Evolutionary conservation across 2,329 filamentous ascomycete genomes (phyloP).

Genomic region (Fusarium buharicum): DNA sequence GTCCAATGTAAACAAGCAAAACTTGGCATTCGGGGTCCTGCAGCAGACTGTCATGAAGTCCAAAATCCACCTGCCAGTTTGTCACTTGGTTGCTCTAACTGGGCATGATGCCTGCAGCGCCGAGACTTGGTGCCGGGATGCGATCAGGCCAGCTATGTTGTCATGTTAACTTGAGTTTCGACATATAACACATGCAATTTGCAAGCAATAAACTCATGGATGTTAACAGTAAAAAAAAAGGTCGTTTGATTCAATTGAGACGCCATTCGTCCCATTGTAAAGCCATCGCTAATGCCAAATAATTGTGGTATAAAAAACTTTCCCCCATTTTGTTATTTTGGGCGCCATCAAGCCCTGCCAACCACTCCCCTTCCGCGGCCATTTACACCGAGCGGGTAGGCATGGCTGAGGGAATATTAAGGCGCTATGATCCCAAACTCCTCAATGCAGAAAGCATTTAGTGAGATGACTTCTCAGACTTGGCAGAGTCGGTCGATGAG

Average conservation of each 20-base stretch:
- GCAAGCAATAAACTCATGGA: background rate
- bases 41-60: constrained; percentile 18
- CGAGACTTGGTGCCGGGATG: constrained; percentile 9
- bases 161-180: background rate
- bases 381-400: background rate
- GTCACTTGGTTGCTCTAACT: constrained; percentile 32
- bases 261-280: constrained; percentile 29
- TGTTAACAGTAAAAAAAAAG: constrained; percentile 13
- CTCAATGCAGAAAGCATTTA: constrained; percentile 13
- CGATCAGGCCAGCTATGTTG: background rate
- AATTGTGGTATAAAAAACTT: constrained; percentile 33
- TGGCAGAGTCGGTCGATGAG: constrained; percentile 46
- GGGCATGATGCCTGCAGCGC: constrained; percentile 7
- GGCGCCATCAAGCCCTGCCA: constrained; percentile 4
- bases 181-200: background rate
- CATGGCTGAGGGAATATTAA: constrained; percentile 5
- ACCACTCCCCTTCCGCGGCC: constrained; percentile 1
- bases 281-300: constrained; percentile 43
- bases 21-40: constrained; percentile 36
- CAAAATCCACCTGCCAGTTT: constrained; percentile 21
- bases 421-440: constrained; percentile 10
- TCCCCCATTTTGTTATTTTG: constrained; percentile 20
- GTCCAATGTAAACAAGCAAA: background rate
- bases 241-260: constrained; percentile 39
- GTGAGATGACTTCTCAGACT: constrained; percentile 40